Evolutionary conservation across 1,284 basidiomycete species (phyloP).

Genomic region (Ustilago nuda): DNA sequence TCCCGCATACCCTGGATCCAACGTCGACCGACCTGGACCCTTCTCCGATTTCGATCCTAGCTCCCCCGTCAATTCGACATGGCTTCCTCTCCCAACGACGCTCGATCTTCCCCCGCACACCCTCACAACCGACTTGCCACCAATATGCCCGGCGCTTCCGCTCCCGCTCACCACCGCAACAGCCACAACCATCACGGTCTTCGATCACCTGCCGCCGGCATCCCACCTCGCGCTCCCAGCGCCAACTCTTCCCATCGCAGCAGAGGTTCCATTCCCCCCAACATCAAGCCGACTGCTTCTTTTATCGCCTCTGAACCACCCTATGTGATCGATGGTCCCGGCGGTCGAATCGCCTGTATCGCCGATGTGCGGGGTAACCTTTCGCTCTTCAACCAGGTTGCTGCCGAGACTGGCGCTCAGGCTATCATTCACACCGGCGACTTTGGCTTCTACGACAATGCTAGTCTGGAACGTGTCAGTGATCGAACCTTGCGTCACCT

Average conservation of each 20-base stretch:
- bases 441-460: constrained; percentile 95
- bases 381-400: constrained; percentile 88
- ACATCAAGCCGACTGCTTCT: constrained; percentile 15
- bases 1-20: constrained; percentile 23
- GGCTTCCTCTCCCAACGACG: constrained; percentile 31
- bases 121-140: constrained; percentile 24
- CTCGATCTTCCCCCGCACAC: constrained; percentile 30
- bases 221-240: constrained; percentile 28
- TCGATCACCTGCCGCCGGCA: constrained; percentile 26
- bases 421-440: constrained; percentile 95
- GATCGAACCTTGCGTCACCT: constrained; percentile 93
- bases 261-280: constrained; percentile 26
- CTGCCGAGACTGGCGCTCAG: constrained; percentile 84
- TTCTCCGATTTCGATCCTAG: constrained; percentile 1
- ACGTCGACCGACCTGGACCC: constrained; percentile 6
- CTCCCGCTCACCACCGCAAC: constrained; percentile 21
- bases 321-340: constrained; percentile 63
- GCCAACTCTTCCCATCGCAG: constrained; percentile 40
- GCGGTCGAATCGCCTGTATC: constrained; percentile 89
- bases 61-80: constrained; percentile 18
- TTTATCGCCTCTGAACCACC: constrained; percentile 39
- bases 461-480: constrained; percentile 87
- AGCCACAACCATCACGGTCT: constrained; percentile 23
- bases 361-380: constrained; percentile 85
- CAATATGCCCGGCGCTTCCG: constrained; percentile 20